phyloP scores from a whole-genome alignment of 345 rosid species.

The Cardiospermum halicacabum region DNA sequence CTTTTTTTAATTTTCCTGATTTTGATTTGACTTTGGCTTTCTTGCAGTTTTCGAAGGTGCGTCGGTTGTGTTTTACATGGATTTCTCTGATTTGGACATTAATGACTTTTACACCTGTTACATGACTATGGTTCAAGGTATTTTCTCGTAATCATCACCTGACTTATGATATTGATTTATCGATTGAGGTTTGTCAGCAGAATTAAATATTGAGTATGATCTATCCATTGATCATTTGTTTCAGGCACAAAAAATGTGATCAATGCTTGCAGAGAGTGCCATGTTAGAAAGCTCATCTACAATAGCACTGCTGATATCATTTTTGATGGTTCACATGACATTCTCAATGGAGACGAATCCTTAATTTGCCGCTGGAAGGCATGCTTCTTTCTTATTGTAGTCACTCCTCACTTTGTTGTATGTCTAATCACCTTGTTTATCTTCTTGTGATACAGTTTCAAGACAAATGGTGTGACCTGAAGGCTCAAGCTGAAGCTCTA shows the following conservation, averaged over 20 bases:
- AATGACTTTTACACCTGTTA: constrained; percentile 53
- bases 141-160: no score
- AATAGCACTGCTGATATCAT: constrained; percentile 84
- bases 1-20: background rate
- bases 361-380: constrained; percentile 60
- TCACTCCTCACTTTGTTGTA: no score
- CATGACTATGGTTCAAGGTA: constrained; percentile 81
- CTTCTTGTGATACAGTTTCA: constrained; percentile 42
- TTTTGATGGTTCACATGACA: constrained; percentile 70
- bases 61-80: constrained; percentile 64
- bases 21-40: background rate
- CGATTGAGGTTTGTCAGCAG: no score
- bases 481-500: constrained; percentile 87
- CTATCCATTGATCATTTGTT: no score
- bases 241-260: constrained; percentile 83
- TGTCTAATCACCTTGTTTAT: constrained; percentile 13
- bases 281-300: constrained; percentile 72
- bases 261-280: constrained; percentile 68
- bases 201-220: background rate
- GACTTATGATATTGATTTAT: no score
- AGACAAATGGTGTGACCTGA: constrained; percentile 67
- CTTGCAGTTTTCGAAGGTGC: constrained; percentile 67
- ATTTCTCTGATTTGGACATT: constrained; percentile 38
- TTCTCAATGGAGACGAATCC: constrained; percentile 62
- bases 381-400: constrained; percentile 9